Percentiles rank a stretch among this genome's conserved stretches.
Evolutionary conservation across 495 filamentous ascomycete species (phyloP).

Genomic region (Talaromyces stipitatus): DNA sequence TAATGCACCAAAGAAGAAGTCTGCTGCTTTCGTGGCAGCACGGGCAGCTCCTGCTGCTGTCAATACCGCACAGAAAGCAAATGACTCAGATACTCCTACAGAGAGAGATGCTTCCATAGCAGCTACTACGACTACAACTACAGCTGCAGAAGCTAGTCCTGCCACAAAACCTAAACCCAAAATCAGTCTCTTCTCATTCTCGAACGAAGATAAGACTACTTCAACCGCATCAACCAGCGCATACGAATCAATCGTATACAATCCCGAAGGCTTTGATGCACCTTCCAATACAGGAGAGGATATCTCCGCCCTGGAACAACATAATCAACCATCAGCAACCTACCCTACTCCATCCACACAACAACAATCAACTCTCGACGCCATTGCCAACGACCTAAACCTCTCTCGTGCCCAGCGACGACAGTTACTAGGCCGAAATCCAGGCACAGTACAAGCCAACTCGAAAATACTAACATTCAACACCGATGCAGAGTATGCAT

Average conservation of each 20-base stretch:
- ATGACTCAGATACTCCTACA: background rate
- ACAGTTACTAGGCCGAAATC: conserved; percentile 71
- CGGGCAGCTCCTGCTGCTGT: conserved; percentile 2
- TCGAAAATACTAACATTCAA: conserved; percentile 68
- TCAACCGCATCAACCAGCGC: conserved; percentile 12
- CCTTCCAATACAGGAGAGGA: conserved; percentile 6
- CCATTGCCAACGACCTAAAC: conserved; percentile 65
- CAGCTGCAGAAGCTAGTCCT: conserved; percentile 37
- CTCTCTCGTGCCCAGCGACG: conserved; percentile 65
- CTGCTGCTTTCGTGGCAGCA: conserved; percentile 9
- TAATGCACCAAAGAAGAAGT: conserved; percentile 61
- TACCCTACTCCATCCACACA: conserved; percentile 11
- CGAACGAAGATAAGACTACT: conserved; percentile 17
- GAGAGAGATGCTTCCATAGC: background rate
- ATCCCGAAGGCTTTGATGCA: conserved; percentile 17
- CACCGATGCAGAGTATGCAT: conserved; percentile 74
- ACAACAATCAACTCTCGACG: conserved; percentile 42
- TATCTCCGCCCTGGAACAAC: background rate
- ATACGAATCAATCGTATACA: conserved; percentile 48
- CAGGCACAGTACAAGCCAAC: conserved; percentile 20
- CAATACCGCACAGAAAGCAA: background rate
- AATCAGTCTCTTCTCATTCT: conserved; percentile 55
- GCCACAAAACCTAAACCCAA: conserved; percentile 48
- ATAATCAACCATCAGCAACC: conserved; percentile 15
- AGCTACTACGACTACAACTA: conserved; percentile 9